A percentile compares a stretch with the other conserved stretches of the same genome.
These are phyloP conservation scores for Candida pseudoglaebosa DNA, from an alignment of 805 yeast species.

Conservation along the genomic window DNA sequence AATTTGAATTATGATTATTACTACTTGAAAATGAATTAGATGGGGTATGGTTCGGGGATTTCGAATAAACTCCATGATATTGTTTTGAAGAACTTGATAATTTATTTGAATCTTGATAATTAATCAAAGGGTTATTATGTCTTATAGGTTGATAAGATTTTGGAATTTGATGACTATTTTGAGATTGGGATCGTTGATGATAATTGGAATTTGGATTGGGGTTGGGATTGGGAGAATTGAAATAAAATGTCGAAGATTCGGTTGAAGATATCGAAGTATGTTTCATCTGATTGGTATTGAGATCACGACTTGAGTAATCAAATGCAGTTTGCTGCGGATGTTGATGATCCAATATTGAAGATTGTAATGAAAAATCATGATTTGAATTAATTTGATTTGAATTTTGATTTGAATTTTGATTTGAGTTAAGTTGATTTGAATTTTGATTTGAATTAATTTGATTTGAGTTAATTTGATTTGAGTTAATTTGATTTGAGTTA, in stretches of 20 bases:
- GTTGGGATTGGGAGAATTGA: not conserved
- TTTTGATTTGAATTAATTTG: too few species aligned
- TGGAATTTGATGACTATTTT: not conserved
- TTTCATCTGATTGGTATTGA: too few species aligned
- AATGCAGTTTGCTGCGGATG: too few species aligned
- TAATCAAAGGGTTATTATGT: conserved; percentile 1
- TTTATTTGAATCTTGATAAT: not conserved
- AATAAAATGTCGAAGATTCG: conserved; percentile 2
- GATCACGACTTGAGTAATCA: too few species aligned
- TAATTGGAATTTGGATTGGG: not conserved
- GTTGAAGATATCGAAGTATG: conserved; percentile 2
- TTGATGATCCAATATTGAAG: too few species aligned
- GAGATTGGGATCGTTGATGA: conserved; percentile 1
- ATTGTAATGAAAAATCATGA: too few species aligned
- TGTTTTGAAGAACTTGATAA: not conserved
- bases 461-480: too few species aligned
- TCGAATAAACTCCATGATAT: conserved; percentile 1
- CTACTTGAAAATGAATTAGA: not conserved
- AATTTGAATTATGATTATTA: conserved; percentile 12
- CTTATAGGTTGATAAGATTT: conserved; percentile 1
- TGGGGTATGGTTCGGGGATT: conserved; percentile 1
- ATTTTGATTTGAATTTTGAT: too few species aligned
- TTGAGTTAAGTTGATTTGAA: too few species aligned
- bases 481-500: too few species aligned
- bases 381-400: too few species aligned